Evolutionary conservation across 2,329 filamentous ascomycete genomes (phyloP), one percentile per base, ranked within the genome.

Genomic region (Aaosphaeria pasadenensis): DNA sequence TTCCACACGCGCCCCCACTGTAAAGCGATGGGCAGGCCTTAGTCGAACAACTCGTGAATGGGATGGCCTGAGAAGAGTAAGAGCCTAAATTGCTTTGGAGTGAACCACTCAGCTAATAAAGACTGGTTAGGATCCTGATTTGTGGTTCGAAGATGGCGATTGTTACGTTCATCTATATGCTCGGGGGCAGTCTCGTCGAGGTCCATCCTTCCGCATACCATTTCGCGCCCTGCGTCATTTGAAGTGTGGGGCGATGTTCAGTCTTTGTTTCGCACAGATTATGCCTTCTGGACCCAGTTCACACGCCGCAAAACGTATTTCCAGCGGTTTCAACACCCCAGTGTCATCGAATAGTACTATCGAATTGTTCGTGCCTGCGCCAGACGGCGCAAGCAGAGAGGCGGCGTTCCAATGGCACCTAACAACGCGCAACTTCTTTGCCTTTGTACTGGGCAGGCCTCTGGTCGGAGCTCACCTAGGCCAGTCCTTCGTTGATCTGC

Each of bases 361-460:
- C 47, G 83, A 90, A 44, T 72, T 91, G 1, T 89, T 84, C 62
- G 83, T 92, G n/a, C 83, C 87, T 2, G 75, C 85, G 1, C 86
- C 87, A 0, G 62, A 77, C 1, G 69, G 73, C 32, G 69, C 75
- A 4, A 76, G 79, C 42, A 76, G 77, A 54, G 73, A 77, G 4
- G 77, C 84, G 51, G 73, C 80, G 0, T 81, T 83, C 55, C 67
- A 75, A 35, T 86, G 86, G 64, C 85, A 89, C 57, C 63, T 89
- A 5, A 81, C 84, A 1, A 88, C 83, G 3, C 80, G 88, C 11
- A 92, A 92, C 60, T 82, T 90, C 57, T 86, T 91, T 49, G 88
- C 88, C 4, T 91, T 85, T 75, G 66, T 88, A 1, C 79, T 82
- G 48, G 74, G 80, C 3, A 80, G 80, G 50, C 82, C 88, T 0